Percentiles rank a stretch among this genome's conserved stretches.
Conservation (phyloP, 768 basidiomycete genomes). For the Mycena epipterygia region DNA sequence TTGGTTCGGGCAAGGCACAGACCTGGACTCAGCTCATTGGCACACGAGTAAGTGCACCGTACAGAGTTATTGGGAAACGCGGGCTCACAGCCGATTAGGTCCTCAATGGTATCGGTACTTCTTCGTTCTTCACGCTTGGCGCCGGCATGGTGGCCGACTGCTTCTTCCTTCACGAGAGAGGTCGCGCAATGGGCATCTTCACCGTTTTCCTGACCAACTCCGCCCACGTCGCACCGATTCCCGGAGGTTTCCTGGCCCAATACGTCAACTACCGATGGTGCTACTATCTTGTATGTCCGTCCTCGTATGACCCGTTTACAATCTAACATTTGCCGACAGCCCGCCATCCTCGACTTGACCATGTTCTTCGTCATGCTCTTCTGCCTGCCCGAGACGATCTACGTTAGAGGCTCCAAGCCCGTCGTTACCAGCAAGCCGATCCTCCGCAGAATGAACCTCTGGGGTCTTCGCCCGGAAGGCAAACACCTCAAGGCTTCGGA, state of each 20-base stretch:
- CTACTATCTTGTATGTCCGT: conserved; percentile 31
- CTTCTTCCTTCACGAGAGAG: conserved; percentile 41
- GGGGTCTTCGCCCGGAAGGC: conserved; percentile 32
- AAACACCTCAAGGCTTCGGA: conserved; percentile 29
- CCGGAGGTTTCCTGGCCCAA: conserved; percentile 29
- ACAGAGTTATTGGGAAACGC: background rate
- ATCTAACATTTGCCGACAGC: background rate
- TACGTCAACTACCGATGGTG: conserved; percentile 34
- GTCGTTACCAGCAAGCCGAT: conserved; percentile 27
- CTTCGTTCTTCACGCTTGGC: conserved; percentile 37
- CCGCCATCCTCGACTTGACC: conserved; percentile 32
- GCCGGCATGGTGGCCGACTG: conserved; percentile 36
- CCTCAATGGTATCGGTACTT: conserved; percentile 36
- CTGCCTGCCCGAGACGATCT: conserved; percentile 37
- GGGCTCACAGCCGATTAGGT: conserved; percentile 22
- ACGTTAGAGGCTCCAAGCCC: conserved; percentile 22
- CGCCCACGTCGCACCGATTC: conserved; percentile 33
- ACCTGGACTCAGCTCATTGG: conserved; percentile 40
- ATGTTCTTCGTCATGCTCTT: conserved; percentile 37
- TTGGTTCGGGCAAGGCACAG: conserved; percentile 35
- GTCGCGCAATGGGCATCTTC: conserved; percentile 35
- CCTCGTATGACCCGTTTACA: too few relatives aligned
- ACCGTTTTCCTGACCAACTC: conserved; percentile 38
- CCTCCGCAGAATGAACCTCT: conserved; percentile 28
- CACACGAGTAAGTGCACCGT: conserved; percentile 24